Conservation (phyloP, 2,329 filamentous ascomycete genomes). For the Chaetothyriales sp. region DNA sequence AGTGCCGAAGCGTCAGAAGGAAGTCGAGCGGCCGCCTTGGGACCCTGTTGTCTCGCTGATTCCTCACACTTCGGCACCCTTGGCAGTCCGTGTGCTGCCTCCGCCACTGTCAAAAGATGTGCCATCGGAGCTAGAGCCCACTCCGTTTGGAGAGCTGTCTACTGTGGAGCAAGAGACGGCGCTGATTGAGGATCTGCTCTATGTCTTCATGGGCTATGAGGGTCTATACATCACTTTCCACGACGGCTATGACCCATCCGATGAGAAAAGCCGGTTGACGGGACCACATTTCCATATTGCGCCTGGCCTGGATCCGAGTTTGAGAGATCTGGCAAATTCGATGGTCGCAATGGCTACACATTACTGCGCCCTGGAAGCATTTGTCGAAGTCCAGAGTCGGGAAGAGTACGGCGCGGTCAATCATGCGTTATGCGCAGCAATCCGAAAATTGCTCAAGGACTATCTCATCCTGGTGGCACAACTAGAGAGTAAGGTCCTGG, state of each 20-base stretch:
- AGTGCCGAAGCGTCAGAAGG: not conserved
- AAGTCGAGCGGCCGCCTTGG: constrained; percentile 39
- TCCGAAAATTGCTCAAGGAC: constrained; percentile 80
- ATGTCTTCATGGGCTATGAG: constrained; percentile 95
- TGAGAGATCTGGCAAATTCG: constrained; percentile 70
- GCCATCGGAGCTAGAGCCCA: constrained; percentile 53
- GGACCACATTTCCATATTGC: constrained; percentile 70
- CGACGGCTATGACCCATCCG: constrained; percentile 63
- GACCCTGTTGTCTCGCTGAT: constrained; percentile 63
- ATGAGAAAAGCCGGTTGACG: constrained; percentile 72
- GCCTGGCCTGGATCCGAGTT: constrained; percentile 73
- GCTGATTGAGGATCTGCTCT: constrained; percentile 79
- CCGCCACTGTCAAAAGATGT: constrained; percentile 50
- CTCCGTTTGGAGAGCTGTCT: constrained; percentile 52
- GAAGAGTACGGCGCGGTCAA: constrained; percentile 91
- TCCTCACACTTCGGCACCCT: constrained; percentile 52
- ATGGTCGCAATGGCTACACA: constrained; percentile 93
- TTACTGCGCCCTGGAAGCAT: constrained; percentile 78
- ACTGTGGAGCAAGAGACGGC: constrained; percentile 72
- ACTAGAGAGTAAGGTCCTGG: constrained; percentile 81
- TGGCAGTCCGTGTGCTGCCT: constrained; percentile 52
- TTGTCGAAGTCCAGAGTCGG: constrained; percentile 84
- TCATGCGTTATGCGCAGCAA: constrained; percentile 87
- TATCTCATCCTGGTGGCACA: constrained; percentile 88
- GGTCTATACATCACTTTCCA: constrained; percentile 90